These are phyloP conservation scores for Sporothrix humicola DNA, from an alignment of 2,329 filamentous ascomycete genomes.

Conservation along the genomic window DNA sequence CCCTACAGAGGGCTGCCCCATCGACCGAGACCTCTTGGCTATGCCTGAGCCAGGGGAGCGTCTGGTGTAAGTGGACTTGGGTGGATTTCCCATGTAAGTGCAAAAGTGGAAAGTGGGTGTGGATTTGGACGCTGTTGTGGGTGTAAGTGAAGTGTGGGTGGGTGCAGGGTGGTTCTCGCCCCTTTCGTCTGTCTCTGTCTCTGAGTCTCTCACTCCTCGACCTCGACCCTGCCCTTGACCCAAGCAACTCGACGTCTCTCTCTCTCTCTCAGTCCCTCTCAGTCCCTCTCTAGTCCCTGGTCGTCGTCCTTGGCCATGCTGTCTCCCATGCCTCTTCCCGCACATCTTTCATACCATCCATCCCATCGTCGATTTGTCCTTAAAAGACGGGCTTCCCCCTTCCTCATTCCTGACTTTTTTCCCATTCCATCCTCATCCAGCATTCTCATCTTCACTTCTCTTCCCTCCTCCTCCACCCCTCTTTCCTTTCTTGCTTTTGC, in stretches of 20 bases:
- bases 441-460: conserved; percentile 29
- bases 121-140: not conserved
- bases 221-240: conserved; percentile 6
- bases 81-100: not conserved
- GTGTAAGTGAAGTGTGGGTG: conserved; percentile 11
- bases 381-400: conserved; percentile 31
- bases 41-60: conserved; percentile 11
- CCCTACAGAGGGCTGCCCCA: conserved; percentile 15
- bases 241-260: not conserved
- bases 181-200: not conserved
- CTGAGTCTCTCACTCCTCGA: not conserved
- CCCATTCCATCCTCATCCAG: conserved; percentile 31
- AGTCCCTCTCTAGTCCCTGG: not conserved
- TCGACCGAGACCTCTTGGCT: conserved; percentile 5
- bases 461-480: not conserved
- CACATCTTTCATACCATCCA: conserved; percentile 9
- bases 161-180: not conserved
- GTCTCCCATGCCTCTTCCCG: not conserved
- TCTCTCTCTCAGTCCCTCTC: too few species aligned
- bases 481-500: conserved; percentile 10
- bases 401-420: conserved; percentile 23
- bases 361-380: conserved; percentile 13
- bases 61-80: conserved; percentile 7
- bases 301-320: conserved; percentile 7
- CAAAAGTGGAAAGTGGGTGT: not conserved